phyloP scores from a whole-genome alignment of 2,329 filamentous ascomycete genomes.

The Aspergillus sp. region DNA sequence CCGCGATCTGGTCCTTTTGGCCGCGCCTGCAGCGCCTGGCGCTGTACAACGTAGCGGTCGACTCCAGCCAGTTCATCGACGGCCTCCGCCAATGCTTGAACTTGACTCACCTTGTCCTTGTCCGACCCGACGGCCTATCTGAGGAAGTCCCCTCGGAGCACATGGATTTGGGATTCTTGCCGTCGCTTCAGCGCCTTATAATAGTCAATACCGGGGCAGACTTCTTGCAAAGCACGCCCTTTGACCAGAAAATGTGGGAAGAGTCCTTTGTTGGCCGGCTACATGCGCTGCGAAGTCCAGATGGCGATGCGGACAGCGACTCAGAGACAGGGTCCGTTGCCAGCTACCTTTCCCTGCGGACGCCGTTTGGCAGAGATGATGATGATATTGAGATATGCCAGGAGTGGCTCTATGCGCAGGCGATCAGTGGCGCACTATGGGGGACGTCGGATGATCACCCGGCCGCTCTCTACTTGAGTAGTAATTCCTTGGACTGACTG shows the following conservation, averaged over 20 bases:
- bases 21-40: constrained; percentile 12
- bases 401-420: constrained; percentile 6
- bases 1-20: constrained; percentile 16
- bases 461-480: not conserved
- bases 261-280: constrained; percentile 5
- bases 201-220: constrained; percentile 9
- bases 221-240: constrained; percentile 2
- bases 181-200: constrained; percentile 10
- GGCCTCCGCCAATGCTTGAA: constrained; percentile 8
- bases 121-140: constrained; percentile 10
- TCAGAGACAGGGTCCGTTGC: constrained; percentile 3
- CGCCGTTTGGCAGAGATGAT: constrained; percentile 10
- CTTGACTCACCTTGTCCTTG: constrained; percentile 14
- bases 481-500: not conserved
- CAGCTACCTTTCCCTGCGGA: constrained; percentile 8
- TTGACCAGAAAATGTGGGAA: constrained; percentile 7
- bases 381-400: constrained; percentile 13
- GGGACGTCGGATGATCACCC: constrained; percentile 1
- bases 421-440: constrained; percentile 3
- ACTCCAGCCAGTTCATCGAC: constrained; percentile 6
- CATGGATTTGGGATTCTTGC: constrained; percentile 7
- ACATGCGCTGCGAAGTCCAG: not conserved
- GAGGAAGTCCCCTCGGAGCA: constrained; percentile 1
- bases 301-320: not conserved
- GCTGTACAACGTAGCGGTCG: constrained; percentile 13